Percentiles rank a stretch among this genome's conserved stretches.
Evolutionary conservation across 805 yeast genomes (phyloP).

Genomic region (Candida bentonensis): DNA sequence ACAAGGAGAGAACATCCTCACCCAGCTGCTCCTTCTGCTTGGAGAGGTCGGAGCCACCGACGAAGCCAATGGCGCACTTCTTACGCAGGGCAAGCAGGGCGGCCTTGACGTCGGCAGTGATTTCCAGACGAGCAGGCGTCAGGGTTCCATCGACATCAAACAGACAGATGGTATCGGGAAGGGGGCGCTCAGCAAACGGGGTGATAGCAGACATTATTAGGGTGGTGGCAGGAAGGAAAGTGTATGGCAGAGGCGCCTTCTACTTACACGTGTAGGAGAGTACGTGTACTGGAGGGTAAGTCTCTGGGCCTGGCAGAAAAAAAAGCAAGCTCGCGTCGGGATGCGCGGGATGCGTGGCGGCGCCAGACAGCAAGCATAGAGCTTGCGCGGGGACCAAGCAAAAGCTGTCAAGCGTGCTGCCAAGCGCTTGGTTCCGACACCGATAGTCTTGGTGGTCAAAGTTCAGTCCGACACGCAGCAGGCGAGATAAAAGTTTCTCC

Average conservation of each 20-base stretch:
- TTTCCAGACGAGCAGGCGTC: slow-evolving; percentile 83
- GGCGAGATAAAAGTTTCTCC: too few species aligned
- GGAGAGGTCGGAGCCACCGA: slow-evolving; percentile 90
- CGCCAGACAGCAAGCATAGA: too few species aligned
- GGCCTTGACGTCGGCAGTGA: slow-evolving; percentile 53
- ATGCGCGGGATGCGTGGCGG: too few species aligned
- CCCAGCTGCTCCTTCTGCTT: slow-evolving; percentile 97
- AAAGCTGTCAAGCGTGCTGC: too few species aligned
- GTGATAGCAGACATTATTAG: slow-evolving; percentile 28
- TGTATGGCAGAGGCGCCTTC: too few species aligned
- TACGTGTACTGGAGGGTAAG: neutral
- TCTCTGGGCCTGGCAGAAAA: too few species aligned
- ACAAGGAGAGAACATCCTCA: slow-evolving; percentile 52
- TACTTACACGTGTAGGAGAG: too few species aligned
- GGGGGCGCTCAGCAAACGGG: slow-evolving; percentile 61
- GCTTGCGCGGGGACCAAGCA: too few species aligned
- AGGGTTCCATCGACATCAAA: slow-evolving; percentile 98
- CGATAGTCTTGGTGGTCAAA: too few species aligned
- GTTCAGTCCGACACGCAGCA: too few species aligned
- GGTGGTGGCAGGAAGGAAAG: neutral
- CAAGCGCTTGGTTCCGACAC: too few species aligned
- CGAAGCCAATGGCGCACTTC: slow-evolving; percentile 92
- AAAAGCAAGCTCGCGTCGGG: too few species aligned
- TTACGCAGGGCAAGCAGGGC: slow-evolving; percentile 64
- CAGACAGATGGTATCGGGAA: slow-evolving; percentile 61